A percentile compares a stretch with the other conserved stretches of the same genome.
These are phyloP conservation scores for Collybia nuda DNA, from an alignment of 768 basidiomycete genomes.

Conservation along the genomic window DNA sequence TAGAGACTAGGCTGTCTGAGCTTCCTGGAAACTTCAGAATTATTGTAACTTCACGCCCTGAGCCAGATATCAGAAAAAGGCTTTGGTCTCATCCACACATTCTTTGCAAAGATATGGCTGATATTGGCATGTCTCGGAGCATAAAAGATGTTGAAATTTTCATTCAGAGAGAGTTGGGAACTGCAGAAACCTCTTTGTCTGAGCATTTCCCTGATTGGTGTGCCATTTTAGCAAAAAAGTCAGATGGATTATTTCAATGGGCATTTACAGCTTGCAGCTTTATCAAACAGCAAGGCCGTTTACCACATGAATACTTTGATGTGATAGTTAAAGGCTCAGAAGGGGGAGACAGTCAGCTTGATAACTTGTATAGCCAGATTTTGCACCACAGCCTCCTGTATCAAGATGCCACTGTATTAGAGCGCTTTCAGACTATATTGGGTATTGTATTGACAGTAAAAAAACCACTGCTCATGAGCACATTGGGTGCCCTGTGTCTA, in stretches of 20 bases:
- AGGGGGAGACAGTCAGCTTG: not conserved
- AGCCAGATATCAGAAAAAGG: slow-evolving; percentile 19
- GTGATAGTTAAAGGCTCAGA: too few relatives aligned
- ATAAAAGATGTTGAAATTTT: not conserved
- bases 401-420: not conserved
- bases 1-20: slow-evolving; percentile 9
- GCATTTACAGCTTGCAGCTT: not conserved
- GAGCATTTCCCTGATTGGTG: not conserved
- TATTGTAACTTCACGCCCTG: slow-evolving; percentile 29
- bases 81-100: slow-evolving; percentile 1
- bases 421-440: not conserved
- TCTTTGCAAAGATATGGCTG: not conserved
- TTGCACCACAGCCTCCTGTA: not conserved
- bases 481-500: not conserved
- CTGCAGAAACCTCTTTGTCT: too few relatives aligned
- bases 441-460: not conserved
- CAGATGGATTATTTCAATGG: slow-evolving; percentile 2
- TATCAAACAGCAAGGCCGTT: not conserved
- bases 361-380: not conserved
- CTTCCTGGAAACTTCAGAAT: slow-evolving; percentile 29
- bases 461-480: not conserved
- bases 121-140: not conserved
- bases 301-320: not conserved
- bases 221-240: not conserved
- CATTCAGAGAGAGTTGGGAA: not conserved